Percentiles rank a stretch among this genome's conserved stretches.
Conservation (phyloP, 1,139 yeast genomes). For the Arxiozyma slooffiae region DNA sequence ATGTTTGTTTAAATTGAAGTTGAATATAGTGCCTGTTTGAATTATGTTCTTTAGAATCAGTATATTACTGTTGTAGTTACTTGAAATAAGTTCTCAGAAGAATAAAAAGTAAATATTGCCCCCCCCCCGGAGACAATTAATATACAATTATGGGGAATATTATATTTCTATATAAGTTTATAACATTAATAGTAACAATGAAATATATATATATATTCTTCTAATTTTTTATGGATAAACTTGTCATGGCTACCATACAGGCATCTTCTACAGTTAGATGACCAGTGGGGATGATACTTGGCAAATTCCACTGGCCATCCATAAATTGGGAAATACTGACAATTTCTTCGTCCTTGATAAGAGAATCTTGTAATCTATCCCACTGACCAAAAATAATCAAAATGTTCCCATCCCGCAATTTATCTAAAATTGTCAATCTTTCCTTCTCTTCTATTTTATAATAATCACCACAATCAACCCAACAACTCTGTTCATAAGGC, state of each 20-base stretch:
- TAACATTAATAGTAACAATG: neutral
- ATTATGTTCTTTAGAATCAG: no score
- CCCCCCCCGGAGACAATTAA: neutral
- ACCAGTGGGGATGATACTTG: slow-evolving; percentile 43
- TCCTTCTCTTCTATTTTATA: slow-evolving; percentile 29
- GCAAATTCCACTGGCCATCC: slow-evolving; percentile 51
- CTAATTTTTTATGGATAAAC: neutral
- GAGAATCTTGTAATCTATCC: slow-evolving; percentile 45
- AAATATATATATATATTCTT: neutral
- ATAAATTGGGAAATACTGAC: slow-evolving; percentile 52
- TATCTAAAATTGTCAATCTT: slow-evolving; percentile 17
- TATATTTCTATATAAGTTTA: neutral
- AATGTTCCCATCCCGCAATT: slow-evolving; percentile 6
- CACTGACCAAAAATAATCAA: slow-evolving; percentile 49
- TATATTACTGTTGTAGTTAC: neutral
- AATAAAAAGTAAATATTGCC: no score
- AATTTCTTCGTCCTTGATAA: slow-evolving; percentile 42
- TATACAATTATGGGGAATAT: neutral
- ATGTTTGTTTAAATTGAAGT: no score
- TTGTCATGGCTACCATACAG: slow-evolving; percentile 35
- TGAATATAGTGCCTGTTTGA: no score
- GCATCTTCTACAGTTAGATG: slow-evolving; percentile 52
- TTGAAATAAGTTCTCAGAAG: neutral
- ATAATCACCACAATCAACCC: slow-evolving; percentile 58
- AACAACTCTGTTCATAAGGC: slow-evolving; percentile 55